phyloP scores from a whole-genome alignment of 139 green algal species.

The Asterochloris sp. region DNA sequence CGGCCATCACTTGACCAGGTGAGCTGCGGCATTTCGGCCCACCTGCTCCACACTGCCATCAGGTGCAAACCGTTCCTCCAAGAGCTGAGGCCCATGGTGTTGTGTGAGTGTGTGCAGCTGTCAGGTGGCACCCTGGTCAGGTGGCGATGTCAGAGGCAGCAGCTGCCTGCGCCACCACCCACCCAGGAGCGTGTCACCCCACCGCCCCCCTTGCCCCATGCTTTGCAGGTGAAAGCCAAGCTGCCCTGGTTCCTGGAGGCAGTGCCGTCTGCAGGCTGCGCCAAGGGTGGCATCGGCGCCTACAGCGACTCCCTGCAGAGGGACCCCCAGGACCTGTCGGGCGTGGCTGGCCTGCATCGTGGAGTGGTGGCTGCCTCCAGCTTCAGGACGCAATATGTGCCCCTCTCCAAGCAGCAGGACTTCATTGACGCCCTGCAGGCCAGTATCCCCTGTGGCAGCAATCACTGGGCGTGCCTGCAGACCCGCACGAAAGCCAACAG shows the following conservation, averaged over 20 bases:
- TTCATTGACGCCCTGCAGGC: slow-evolving; percentile 77
- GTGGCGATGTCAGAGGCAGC: neutral
- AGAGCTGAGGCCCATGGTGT: neutral
- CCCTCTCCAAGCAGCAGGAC: slow-evolving; percentile 71
- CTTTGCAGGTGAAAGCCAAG: slow-evolving; percentile 19
- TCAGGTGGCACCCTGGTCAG: neutral
- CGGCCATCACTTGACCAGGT: slow-evolving; percentile 54
- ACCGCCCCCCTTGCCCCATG: neutral
- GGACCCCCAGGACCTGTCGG: slow-evolving; percentile 23
- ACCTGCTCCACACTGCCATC: neutral
- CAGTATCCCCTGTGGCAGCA: neutral
- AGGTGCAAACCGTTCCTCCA: no score
- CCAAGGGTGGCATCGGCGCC: slow-evolving; percentile 75
- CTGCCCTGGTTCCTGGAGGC: slow-evolving; percentile 87
- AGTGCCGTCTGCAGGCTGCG: slow-evolving; percentile 59
- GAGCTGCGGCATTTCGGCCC: slow-evolving; percentile 12
- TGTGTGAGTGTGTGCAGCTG: neutral
- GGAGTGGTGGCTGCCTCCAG: slow-evolving; percentile 59
- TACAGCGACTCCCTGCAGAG: slow-evolving; percentile 67
- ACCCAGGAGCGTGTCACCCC: neutral
- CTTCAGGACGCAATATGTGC: slow-evolving; percentile 83
- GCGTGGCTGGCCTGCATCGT: slow-evolving; percentile 32
- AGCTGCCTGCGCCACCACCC: neutral
- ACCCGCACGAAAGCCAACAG: no score
- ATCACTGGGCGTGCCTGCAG: neutral